Evolutionary conservation across 768 basidiomycete species (phyloP).

Genomic region (Pisolithus albus): DNA sequence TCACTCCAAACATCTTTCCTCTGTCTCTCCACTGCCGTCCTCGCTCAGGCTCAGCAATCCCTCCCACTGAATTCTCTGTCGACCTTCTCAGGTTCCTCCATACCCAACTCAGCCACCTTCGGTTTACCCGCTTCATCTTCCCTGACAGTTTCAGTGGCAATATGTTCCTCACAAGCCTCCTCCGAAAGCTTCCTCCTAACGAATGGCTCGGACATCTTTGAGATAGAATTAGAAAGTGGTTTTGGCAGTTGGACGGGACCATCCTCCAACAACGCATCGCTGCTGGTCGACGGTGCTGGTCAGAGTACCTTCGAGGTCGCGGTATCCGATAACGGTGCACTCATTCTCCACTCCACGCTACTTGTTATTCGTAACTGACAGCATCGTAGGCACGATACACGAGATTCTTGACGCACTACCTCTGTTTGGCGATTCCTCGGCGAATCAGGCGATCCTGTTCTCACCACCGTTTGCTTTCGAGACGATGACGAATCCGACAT

Average conservation of each 20-base stretch:
- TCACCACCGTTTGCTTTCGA: conserved; percentile 47
- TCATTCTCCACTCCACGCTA: no score
- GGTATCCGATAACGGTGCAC: no score
- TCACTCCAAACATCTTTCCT: no score
- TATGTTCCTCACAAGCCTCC: conserved; percentile 33
- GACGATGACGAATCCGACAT: conserved; percentile 35
- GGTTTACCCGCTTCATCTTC: conserved; percentile 33
- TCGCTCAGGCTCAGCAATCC: conserved; percentile 8
- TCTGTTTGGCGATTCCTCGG: conserved; percentile 66
- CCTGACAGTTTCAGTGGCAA: conserved; percentile 42
- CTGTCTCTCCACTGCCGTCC: no score
- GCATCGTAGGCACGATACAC: no score
- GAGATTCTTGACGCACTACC: conserved; percentile 44
- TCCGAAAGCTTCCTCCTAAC: conserved; percentile 54
- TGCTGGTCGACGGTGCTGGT: conserved; percentile 39
- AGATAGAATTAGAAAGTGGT: conserved; percentile 44
- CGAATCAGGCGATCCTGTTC: conserved; percentile 66
- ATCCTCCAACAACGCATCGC: conserved; percentile 41
- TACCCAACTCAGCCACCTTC: conserved; percentile 33
- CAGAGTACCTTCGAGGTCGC: conserved; percentile 52
- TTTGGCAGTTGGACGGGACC: conserved; percentile 45
- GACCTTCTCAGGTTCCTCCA: conserved; percentile 24
- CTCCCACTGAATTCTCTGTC: conserved; percentile 34
- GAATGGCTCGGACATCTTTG: conserved; percentile 42
- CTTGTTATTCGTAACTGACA: no score